Conservation (phyloP, 805 yeast genomes). For the Metschnikowia matae region DNA sequence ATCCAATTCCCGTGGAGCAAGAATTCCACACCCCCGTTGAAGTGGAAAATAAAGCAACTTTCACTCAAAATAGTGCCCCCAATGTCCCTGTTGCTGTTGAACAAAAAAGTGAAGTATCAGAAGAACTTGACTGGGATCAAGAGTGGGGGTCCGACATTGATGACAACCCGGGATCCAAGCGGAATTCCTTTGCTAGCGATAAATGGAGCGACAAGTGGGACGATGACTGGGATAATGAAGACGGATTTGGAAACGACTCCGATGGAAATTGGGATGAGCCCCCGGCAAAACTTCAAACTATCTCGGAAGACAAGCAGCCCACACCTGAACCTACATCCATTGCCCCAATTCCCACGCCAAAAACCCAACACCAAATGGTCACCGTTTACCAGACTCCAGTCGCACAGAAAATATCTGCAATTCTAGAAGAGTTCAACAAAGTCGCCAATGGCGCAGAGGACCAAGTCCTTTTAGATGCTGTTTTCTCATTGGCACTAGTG, state of each 20-base stretch:
- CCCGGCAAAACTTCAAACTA: neutral
- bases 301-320: neutral
- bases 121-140: slow-evolving; percentile 15
- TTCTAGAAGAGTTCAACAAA: slow-evolving; percentile 21
- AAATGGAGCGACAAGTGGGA: slow-evolving; percentile 12
- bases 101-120: slow-evolving; percentile 2
- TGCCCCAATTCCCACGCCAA: neutral
- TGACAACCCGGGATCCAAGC: slow-evolving; percentile 5
- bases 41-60: neutral
- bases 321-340: neutral
- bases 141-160: slow-evolving; percentile 18
- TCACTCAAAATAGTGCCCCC: neutral
- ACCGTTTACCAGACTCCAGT: slow-evolving; percentile 11
- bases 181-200: slow-evolving; percentile 8
- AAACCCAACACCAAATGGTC: neutral
- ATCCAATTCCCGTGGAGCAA: slow-evolving; percentile 7
- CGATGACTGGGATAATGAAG: slow-evolving; percentile 16
- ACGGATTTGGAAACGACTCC: neutral
- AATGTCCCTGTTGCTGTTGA: neutral
- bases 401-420: slow-evolving; percentile 20
- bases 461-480: slow-evolving; percentile 23
- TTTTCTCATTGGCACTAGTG: slow-evolving; percentile 28
- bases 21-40: slow-evolving; percentile 16
- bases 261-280: neutral
- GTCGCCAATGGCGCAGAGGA: slow-evolving; percentile 20